A percentile compares a stretch with the other conserved stretches of the same genome.
Conservation (phyloP, 257 asterid species). For the Solanum paucissectum region DNA sequence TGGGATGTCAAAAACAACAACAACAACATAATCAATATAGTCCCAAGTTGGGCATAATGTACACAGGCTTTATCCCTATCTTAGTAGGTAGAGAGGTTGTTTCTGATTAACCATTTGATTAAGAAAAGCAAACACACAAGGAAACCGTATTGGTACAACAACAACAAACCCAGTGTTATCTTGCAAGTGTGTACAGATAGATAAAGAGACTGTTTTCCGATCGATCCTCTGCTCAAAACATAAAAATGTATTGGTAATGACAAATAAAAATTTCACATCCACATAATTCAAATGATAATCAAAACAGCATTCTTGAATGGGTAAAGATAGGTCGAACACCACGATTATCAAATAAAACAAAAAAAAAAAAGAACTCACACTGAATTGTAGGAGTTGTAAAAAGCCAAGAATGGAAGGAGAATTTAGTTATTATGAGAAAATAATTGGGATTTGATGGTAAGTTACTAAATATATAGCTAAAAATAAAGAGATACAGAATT, state of each 20-base stretch:
- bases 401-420: background rate
- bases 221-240: fast-evolving
- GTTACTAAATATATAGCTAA: background rate
- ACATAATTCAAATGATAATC: background rate
- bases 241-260: background rate
- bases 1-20: background rate
- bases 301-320: background rate
- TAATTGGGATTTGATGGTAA: background rate
- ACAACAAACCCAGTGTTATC: no score
- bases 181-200: no score
- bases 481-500: background rate
- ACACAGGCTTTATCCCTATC: background rate
- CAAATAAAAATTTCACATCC: background rate
- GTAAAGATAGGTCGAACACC: background rate
- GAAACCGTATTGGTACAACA: background rate
- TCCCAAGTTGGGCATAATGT: background rate
- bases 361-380: background rate
- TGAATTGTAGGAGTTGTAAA: background rate
- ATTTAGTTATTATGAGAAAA: background rate
- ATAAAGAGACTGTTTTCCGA: no score
- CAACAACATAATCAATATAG: background rate
- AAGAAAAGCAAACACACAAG: background rate
- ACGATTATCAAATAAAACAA: background rate
- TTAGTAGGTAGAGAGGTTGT: no score
- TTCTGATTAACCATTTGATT: no score